Base-by-base conservation (phyloP, 352 stramenopile species). In the Phytophthora boehmeriae region DNA sequence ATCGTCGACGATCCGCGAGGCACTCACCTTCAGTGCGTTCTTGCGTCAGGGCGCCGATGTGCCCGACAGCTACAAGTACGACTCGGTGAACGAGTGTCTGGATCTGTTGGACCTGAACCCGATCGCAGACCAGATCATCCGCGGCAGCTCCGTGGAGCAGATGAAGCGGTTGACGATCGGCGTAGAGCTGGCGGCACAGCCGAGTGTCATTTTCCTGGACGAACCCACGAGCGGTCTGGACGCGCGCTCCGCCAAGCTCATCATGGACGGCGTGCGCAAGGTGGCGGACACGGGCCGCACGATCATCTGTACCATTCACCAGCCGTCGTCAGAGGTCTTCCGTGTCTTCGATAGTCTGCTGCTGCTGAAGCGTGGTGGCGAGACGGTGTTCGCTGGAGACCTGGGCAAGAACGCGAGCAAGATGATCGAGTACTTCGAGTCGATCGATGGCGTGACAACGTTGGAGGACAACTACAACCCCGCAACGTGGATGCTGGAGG, bases 221-320 rank as follows among this genome's bases (percentile, higher is more conserved):
- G 89, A 97, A 46, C 90, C 90, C 14, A 97, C 86, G 39, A 90
- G 73, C 43, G 92, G 92, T n/a, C 65, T 98, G 5, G 92, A 98
- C 60, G 83, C 80, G 16, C 90, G 80, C 51, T 86, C 75, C 1
- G 93, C 93, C n/a, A 87, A 96, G 46, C 73, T 94, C 39, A 68
- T 97, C 19, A 91, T 97, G 61, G 74, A 88, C 14, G 79, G 94
- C 3, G 75, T 97, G 13, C 87, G 92, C 48, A 94, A 96, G 59
- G 79, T 97, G 39, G 89, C 90, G 3, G 47, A 73, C 55, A 79
- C 79, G 20, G 88, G 88, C 0, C 68, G 79, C 14, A 94, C 83
- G 1, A 71, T 98, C 10, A 66, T 97, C 4, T 97, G 93, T 39
- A 97, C 90, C 28, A 98, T 98, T 68, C 93, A 98, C 68, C 93